These are phyloP conservation scores for Lachnellula cervina DNA, from an alignment of 2,329 filamentous ascomycete species.

Conservation along the genomic window DNA sequence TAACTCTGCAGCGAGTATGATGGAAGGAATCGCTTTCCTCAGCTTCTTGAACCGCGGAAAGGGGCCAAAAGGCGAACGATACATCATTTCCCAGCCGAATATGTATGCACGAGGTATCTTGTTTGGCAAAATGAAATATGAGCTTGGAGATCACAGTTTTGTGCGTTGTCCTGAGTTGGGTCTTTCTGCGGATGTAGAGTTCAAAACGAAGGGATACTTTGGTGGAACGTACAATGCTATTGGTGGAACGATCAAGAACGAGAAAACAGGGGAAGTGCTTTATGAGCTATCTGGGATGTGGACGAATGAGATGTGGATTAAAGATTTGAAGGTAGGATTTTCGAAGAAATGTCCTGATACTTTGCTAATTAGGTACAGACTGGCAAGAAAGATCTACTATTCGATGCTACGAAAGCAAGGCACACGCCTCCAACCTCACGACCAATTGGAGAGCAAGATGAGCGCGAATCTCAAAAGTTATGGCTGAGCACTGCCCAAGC, in stretches of 20 bases:
- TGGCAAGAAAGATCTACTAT: slow-evolving; percentile 82
- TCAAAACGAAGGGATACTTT: slow-evolving; percentile 98
- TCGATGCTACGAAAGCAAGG: slow-evolving; percentile 76
- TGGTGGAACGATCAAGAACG: slow-evolving; percentile 83
- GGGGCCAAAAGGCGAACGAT: slow-evolving; percentile 70
- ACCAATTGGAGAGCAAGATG: slow-evolving; percentile 79
- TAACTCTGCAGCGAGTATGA: slow-evolving; percentile 95
- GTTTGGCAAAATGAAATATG: slow-evolving; percentile 99
- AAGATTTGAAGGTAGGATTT: slow-evolving; percentile 64
- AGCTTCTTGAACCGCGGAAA: slow-evolving; percentile 73
- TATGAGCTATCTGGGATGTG: slow-evolving; percentile 90
- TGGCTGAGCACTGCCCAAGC: slow-evolving; percentile 81
- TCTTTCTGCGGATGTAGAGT: slow-evolving; percentile 86
- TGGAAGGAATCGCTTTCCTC: slow-evolving; percentile 93
- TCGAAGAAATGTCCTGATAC: background rate
- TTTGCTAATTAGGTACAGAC: slow-evolving; percentile 50
- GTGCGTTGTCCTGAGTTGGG: slow-evolving; percentile 86
- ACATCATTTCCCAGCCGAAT: slow-evolving; percentile 93
- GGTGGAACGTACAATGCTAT: slow-evolving; percentile 95
- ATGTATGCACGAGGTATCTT: slow-evolving; percentile 98
- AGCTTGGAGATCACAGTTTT: slow-evolving; percentile 92
- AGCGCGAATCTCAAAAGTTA: slow-evolving; percentile 82
- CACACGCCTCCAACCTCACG: slow-evolving; percentile 69
- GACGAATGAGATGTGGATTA: slow-evolving; percentile 93
- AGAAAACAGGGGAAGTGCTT: slow-evolving; percentile 78